Evolutionary conservation across 306 rosid species (phyloP).

Genomic region (Lathyrus sativus): DNA sequence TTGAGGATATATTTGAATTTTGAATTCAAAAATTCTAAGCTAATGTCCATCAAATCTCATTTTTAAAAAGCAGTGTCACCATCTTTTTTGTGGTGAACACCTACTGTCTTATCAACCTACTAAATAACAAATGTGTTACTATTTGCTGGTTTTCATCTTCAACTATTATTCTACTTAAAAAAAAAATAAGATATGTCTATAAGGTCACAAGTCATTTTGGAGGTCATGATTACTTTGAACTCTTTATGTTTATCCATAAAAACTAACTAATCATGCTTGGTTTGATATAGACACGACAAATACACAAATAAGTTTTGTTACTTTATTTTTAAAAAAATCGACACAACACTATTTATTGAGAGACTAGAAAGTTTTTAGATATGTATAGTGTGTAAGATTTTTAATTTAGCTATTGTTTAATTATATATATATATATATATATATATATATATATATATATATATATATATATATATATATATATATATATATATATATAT

Average conservation of each 20-base stretch:
- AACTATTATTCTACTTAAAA: background rate
- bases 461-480: too few species aligned
- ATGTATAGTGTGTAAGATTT: too few species aligned
- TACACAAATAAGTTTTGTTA: background rate
- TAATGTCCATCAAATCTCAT: background rate
- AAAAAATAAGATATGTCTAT: background rate
- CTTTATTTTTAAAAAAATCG: too few species aligned
- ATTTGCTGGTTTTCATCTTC: background rate
- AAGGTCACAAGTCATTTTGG: too few species aligned
- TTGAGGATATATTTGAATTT: too few species aligned
- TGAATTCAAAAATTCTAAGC: background rate
- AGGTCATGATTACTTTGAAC: background rate
- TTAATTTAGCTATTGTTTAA: too few species aligned
- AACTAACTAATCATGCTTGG: background rate
- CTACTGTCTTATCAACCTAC: background rate
- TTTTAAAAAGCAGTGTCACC: background rate
- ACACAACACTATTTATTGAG: too few species aligned
- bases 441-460: too few species aligned
- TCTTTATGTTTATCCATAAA: background rate
- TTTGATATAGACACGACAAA: background rate
- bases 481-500: too few species aligned
- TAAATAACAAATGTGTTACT: background rate
- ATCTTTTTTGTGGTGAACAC: background rate
- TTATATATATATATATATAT: too few species aligned
- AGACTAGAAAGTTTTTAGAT: too few species aligned